A percentile compares a stretch with the other conserved stretches of the same genome.
These are phyloP conservation scores for Rhizophora mangle DNA, from an alignment of 345 rosid species.

Conservation along the genomic window DNA sequence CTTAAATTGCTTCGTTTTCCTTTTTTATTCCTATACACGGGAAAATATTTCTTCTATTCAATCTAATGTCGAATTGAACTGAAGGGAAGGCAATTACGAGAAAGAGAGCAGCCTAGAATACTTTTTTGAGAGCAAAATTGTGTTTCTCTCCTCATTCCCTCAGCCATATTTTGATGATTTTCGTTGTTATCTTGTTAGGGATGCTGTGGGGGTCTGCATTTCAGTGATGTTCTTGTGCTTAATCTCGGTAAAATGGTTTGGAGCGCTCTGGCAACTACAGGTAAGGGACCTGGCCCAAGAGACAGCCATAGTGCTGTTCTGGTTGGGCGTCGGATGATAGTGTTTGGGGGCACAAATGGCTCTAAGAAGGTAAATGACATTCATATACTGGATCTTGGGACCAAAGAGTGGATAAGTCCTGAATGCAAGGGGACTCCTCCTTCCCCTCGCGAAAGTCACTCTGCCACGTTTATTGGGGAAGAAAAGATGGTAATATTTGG, in stretches of 20 bases:
- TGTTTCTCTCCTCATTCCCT: background rate
- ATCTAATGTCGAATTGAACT: too few relatives aligned
- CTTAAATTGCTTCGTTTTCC: too few relatives aligned
- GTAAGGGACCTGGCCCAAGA: constrained; percentile 68
- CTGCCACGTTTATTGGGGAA: constrained; percentile 53
- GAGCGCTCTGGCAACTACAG: constrained; percentile 49
- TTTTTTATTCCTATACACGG: too few relatives aligned
- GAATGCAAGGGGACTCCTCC: constrained; percentile 50
- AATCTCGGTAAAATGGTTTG: constrained; percentile 52
- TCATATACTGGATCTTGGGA: constrained; percentile 51
- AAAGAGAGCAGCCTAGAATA: background rate
- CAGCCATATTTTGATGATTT: background rate
- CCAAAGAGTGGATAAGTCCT: constrained; percentile 54
- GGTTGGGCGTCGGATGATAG: constrained; percentile 52
- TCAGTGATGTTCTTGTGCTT: constrained; percentile 59
- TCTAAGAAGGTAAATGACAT: constrained; percentile 65
- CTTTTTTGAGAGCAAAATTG: background rate
- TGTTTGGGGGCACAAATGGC: constrained; percentile 77
- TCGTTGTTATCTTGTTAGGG: constrained; percentile 36
- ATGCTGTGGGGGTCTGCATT: constrained; percentile 71
- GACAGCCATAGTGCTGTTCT: constrained; percentile 77
- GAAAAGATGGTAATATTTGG: constrained; percentile 59
- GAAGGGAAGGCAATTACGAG: background rate
- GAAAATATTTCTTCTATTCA: too few relatives aligned
- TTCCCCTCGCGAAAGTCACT: constrained; percentile 68